These are phyloP conservation scores for Hawksworthiomyces lignivorus DNA, from an alignment of 2,329 filamentous ascomycete genomes.

Conservation along the genomic window DNA sequence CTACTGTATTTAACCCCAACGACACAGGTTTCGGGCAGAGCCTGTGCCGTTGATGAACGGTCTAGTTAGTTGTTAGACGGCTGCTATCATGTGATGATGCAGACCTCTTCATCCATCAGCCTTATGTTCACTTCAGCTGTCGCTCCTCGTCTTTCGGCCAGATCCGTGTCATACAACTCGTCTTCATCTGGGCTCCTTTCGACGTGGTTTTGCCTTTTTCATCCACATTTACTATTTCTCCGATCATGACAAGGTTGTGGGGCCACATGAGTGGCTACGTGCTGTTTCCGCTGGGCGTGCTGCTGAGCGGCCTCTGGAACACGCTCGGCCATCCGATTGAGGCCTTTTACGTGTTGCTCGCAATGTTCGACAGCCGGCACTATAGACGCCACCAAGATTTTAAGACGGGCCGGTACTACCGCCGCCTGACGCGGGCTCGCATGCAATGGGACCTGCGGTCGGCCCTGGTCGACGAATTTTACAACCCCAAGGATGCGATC, in stretches of 20 bases:
- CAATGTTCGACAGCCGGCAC: not conserved
- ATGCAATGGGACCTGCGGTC: not conserved
- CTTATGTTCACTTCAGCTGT: too few relatives aligned
- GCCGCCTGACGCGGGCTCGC: not conserved
- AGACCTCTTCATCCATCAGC: too few relatives aligned
- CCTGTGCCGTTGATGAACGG: too few relatives aligned
- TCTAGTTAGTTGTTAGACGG: too few relatives aligned
- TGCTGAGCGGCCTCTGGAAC: not conserved
- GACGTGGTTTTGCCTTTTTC: too few relatives aligned
- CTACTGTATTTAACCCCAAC: too few relatives aligned
- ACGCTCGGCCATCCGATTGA: not conserved
- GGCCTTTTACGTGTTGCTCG: conserved; percentile 1
- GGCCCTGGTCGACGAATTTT: not conserved
- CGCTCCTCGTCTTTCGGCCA: too few relatives aligned
- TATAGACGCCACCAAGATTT: not conserved
- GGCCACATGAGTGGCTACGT: not conserved
- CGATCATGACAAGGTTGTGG: not conserved
- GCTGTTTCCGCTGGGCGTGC: not conserved
- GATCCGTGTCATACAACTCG: too few relatives aligned
- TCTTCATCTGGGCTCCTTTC: too few relatives aligned
- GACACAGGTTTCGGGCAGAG: too few relatives aligned
- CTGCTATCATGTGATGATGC: too few relatives aligned
- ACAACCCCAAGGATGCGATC: not conserved
- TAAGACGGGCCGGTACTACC: not conserved
- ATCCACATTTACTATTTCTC: too few relatives aligned